These are phyloP conservation scores for Bipolaris victoriae DNA, from an alignment of 2,329 filamentous ascomycete species.

Conservation along the genomic window DNA sequence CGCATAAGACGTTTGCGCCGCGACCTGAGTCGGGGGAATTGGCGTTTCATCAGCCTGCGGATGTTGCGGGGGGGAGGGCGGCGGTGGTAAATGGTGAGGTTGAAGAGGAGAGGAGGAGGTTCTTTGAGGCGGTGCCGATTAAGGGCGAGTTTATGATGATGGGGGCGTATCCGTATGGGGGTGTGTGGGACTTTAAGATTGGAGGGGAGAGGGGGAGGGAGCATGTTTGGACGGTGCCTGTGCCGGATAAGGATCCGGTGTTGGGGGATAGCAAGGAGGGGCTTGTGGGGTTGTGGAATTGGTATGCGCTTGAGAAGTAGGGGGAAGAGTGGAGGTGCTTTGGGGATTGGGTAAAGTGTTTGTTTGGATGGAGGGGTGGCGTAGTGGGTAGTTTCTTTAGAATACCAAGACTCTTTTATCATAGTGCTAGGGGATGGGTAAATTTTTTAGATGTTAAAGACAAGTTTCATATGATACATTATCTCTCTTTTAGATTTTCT, in stretches of 20 bases:
- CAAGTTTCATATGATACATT: no score
- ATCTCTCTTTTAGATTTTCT: no score
- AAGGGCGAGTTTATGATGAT: conserved; percentile 61
- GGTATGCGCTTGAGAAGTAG: no score
- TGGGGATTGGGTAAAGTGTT: no score
- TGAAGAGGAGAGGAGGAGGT: conserved; percentile 44
- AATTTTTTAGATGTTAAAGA: no score
- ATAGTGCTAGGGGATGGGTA: no score
- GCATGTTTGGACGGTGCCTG: conserved; percentile 56
- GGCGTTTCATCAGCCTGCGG: conserved; percentile 54
- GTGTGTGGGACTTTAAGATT: conserved; percentile 59
- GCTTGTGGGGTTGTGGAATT: conserved; percentile 33
- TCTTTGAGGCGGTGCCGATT: conserved; percentile 48
- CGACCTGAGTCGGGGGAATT: conserved; percentile 47
- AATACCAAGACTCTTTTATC: no score
- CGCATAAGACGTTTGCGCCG: conserved; percentile 61
- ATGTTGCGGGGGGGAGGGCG: conserved; percentile 27
- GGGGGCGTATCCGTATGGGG: conserved; percentile 60
- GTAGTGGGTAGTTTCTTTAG: no score
- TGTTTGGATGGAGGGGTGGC: no score
- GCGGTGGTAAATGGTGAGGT: conserved; percentile 23
- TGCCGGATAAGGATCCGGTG: conserved; percentile 57
- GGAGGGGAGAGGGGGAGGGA: conserved; percentile 53
- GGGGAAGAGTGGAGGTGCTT: no score
- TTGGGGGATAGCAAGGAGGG: conserved; percentile 51